Evolutionary conservation across 108 stramenopile species (phyloP), one percentile per base, ranked within the genome.

Genomic region (Chaetoceros tenuissimus): DNA sequence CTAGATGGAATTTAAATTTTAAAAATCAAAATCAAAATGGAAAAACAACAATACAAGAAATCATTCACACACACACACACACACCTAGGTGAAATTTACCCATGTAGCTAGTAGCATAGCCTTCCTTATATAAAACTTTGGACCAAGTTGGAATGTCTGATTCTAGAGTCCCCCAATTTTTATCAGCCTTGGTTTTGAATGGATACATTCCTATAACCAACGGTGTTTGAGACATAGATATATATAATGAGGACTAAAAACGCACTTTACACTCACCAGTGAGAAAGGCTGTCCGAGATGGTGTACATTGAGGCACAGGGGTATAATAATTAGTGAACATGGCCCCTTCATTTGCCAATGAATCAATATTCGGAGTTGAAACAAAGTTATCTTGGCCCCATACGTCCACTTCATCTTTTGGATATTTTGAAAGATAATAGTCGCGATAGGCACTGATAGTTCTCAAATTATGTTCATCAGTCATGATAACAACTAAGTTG

Each of bases 181-280:
- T 16, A 7, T 7, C 5, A 16, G 23, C 48, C 19, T 18, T 18
- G 7, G 48, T 49, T 49, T 7, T n/a, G 5, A 7, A 16, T 24
- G 22, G 22, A 49, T 49, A 49, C 48, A 21, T 16, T 49, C 48
- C n/a, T n/a, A n/a, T n/a, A n/a, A n/a, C n/a, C n/a, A n/a, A n/a
- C n/a, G n/a, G n/a, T n/a, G n/a, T n/a, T n/a, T n/a, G n/a, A n/a
- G n/a, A n/a, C n/a, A n/a, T n/a, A n/a, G n/a, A n/a, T n/a, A n/a
- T n/a, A n/a, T n/a, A n/a, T n/a, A n/a, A n/a, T n/a, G n/a, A n/a
- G n/a, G n/a, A n/a, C n/a, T n/a, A n/a, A n/a, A n/a, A n/a, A n/a
- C n/a, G n/a, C n/a, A n/a, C n/a, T n/a, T n/a, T n/a, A n/a, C n/a
- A n/a, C n/a, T n/a, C n/a, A n/a, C n/a, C 48, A 7, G 48, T 49